A percentile compares a stretch with the other conserved stretches of the same genome.
These are phyloP conservation scores for Krasilnikovozyma curviuscula DNA, from an alignment of 768 basidiomycete species.

Conservation along the genomic window DNA sequence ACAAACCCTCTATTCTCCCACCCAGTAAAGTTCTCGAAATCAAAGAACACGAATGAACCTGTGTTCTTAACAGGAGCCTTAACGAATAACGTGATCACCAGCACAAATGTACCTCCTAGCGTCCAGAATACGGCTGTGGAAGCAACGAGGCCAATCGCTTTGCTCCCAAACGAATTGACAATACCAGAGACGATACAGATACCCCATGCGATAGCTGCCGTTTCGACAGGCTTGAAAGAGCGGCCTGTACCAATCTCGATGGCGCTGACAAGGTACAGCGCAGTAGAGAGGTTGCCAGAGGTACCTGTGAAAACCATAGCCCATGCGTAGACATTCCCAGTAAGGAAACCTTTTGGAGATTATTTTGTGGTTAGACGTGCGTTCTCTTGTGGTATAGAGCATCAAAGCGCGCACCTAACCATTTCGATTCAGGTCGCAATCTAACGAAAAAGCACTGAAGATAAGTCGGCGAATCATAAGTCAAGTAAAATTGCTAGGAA, in stretches of 20 bases:
- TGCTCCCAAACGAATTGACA: constrained; percentile 40
- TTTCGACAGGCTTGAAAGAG: constrained; percentile 34
- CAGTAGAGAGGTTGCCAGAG: constrained; percentile 39
- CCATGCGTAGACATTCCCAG: constrained; percentile 43
- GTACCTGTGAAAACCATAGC: constrained; percentile 44
- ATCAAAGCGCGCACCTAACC: too few relatives aligned
- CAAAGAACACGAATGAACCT: constrained; percentile 38
- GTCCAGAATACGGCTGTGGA: constrained; percentile 37
- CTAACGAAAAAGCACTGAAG: too few relatives aligned
- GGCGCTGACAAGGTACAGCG: constrained; percentile 38
- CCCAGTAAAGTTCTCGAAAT: constrained; percentile 42
- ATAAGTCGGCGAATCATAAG: constrained; percentile 20
- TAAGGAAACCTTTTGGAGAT: too few relatives aligned
- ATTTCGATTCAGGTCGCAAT: too few relatives aligned
- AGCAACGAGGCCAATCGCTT: constrained; percentile 29
- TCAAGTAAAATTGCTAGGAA: constrained; percentile 27
- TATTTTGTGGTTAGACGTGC: too few relatives aligned
- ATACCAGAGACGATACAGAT: constrained; percentile 39
- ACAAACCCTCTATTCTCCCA: constrained; percentile 39
- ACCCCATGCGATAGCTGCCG: constrained; percentile 39
- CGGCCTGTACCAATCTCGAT: constrained; percentile 34
- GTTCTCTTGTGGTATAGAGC: too few relatives aligned
- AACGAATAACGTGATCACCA: constrained; percentile 40
- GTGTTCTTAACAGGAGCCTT: constrained; percentile 41
- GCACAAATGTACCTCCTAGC: constrained; percentile 38